Evolutionary conservation across 441 rosid genomes (phyloP), one percentile per base, ranked within the genome.

Genomic region (Manihot esculenta): DNA sequence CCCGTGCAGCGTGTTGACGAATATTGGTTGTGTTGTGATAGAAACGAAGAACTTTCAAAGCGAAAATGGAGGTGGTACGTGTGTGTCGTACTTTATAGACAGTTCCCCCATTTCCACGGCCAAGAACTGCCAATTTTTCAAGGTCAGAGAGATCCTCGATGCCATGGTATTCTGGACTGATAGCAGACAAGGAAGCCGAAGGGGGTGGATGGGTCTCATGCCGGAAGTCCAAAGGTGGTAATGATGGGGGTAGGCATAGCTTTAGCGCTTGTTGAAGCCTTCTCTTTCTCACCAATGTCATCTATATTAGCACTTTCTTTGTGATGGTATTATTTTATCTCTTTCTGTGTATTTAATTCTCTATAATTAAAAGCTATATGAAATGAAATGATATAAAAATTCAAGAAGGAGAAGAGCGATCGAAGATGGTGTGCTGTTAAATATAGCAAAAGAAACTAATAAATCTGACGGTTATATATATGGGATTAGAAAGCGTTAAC

Each of bases 81-180:
- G 61, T 74, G 77, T 89, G 84, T 14, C 77, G 48, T 66, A 76
- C 91, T 82, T 81, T 89, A 60, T 91, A 86, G 72, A 91, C 89
- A 5, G 83, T 84, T 13, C 89, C 87, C 7, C 88, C 85, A 63
- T 70, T 80, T 27, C 97, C 92, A 6, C 72, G 85, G 20, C 94
- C 94, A 24, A 89, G 75, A 44, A 87, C 84, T 0, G 68, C 1
- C 55, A 90, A 69, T 59, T 86, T 88, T 63, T 85, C 85, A 3
- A 86, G 81, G 63, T 84, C 88, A 0, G 88, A 33, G 41, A 82
- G 76, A 60, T 51, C 76, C 21, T 86, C 79, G 1, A 87, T 76
- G 45, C 62, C 82, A 0, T 85, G 86, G 14, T 85, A 81, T 18
- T 78, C 76, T 0, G 83, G 84, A 48, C 76, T 81, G 11, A 64